Evolutionary conservation across 257 asterid genomes (phyloP).

Genomic region (Mitragyna speciosa): DNA sequence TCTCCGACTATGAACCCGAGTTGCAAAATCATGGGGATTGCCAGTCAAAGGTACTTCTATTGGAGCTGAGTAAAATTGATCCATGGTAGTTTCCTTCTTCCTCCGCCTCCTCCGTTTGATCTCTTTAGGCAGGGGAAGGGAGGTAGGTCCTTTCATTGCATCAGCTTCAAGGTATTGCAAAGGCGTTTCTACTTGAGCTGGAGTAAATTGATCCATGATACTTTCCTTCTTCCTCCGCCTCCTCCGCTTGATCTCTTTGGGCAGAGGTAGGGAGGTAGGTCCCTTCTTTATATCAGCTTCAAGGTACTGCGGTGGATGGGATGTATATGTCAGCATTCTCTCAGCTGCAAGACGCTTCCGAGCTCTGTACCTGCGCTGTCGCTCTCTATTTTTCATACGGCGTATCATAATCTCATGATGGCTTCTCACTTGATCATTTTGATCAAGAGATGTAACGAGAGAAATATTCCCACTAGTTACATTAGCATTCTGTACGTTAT

Average conservation of each 20-base stretch:
- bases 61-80: slow-evolving; percentile 38
- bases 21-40: slow-evolving; percentile 39
- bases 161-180: slow-evolving; percentile 53
- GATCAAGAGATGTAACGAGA: slow-evolving; percentile 39
- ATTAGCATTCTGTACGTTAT: slow-evolving; percentile 10
- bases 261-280: slow-evolving; percentile 4
- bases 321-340: slow-evolving; percentile 31
- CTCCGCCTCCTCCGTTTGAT: slow-evolving; percentile 3
- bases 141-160: slow-evolving; percentile 31
- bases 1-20: slow-evolving; percentile 62
- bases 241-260: slow-evolving; percentile 3
- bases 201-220: slow-evolving; percentile 32
- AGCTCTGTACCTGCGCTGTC: slow-evolving; percentile 92
- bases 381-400: slow-evolving; percentile 80
- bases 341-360: slow-evolving; percentile 77
- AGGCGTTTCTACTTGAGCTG: slow-evolving; percentile 39
- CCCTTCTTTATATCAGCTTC: slow-evolving; percentile 48
- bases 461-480: slow-evolving; percentile 43
- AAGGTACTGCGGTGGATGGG: slow-evolving; percentile 33
- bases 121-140: slow-evolving; percentile 2
- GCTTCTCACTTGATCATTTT: slow-evolving; percentile 34
- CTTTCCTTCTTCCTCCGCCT: slow-evolving; percentile 30
- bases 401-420: slow-evolving; percentile 57
- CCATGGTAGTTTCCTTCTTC: slow-evolving; percentile 28
- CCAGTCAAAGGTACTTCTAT: slow-evolving; percentile 35